These are phyloP conservation scores for Botryotinia calthae DNA, from an alignment of 2,329 filamentous ascomycete species.

Conservation along the genomic window DNA sequence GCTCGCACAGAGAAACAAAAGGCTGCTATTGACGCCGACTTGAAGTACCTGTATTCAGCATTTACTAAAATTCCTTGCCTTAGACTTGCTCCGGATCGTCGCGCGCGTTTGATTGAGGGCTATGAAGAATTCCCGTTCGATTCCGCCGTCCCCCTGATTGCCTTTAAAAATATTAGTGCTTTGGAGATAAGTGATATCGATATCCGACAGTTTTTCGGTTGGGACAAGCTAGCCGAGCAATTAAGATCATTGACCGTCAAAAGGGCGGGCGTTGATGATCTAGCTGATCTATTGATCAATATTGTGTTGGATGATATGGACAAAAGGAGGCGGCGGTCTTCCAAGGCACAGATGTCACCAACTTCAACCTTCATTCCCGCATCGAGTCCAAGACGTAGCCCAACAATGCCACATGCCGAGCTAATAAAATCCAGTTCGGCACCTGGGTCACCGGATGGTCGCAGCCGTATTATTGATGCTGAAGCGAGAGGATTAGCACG, in stretches of 20 bases:
- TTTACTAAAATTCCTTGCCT: slow-evolving; percentile 98
- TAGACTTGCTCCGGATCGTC: slow-evolving; percentile 86
- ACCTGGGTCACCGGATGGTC: slow-evolving; percentile 45
- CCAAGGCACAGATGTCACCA: slow-evolving; percentile 80
- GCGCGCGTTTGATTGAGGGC: slow-evolving; percentile 82
- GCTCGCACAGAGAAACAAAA: slow-evolving; percentile 89
- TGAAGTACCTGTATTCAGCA: slow-evolving; percentile 95
- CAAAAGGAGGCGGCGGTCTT: slow-evolving; percentile 80
- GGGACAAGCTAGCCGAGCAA: slow-evolving; percentile 91
- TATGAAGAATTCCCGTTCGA: slow-evolving; percentile 99
- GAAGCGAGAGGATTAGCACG: slow-evolving; percentile 31
- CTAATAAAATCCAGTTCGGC: slow-evolving; percentile 65
- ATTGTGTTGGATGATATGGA: slow-evolving; percentile 97
- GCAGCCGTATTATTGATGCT: slow-evolving; percentile 37
- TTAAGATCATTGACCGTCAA: slow-evolving; percentile 85
- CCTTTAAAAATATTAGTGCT: slow-evolving; percentile 94
- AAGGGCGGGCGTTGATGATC: slow-evolving; percentile 83
- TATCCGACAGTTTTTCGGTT: slow-evolving; percentile 94
- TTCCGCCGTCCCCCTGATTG: slow-evolving; percentile 91
- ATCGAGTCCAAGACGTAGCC: slow-evolving; percentile 60
- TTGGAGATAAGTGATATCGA: slow-evolving; percentile 94
- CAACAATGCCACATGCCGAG: slow-evolving; percentile 62
- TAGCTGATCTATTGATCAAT: slow-evolving; percentile 82
- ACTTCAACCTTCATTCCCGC: slow-evolving; percentile 64
- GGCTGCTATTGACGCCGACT: slow-evolving; percentile 76